Percentiles rank a stretch among this genome's conserved stretches.
These are phyloP conservation scores for Pythium monospermum DNA, from an alignment of 352 stramenopile species.

Conservation along the genomic window DNA sequence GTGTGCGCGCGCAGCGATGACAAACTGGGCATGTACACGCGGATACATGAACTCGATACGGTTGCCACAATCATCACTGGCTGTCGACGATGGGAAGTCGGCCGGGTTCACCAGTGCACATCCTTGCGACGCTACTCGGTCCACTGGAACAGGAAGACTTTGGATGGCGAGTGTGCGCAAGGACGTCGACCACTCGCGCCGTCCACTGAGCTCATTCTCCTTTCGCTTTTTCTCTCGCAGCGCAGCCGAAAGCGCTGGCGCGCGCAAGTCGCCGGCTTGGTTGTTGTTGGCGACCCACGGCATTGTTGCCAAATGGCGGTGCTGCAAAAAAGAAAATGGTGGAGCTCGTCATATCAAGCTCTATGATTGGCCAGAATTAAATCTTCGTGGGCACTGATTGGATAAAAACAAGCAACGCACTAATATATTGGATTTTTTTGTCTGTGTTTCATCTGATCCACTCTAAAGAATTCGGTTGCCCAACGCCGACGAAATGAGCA, in stretches of 20 bases:
- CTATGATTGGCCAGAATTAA: background rate
- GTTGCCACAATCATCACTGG: background rate
- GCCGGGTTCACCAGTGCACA: constrained; percentile 58
- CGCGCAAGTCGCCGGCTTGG: constrained; percentile 69
- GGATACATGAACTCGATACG: constrained; percentile 47
- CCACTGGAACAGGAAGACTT: constrained; percentile 18
- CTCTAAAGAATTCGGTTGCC: constrained; percentile 89
- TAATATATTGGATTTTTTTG: no score
- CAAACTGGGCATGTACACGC: constrained; percentile 70
- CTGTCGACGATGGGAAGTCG: constrained; percentile 37
- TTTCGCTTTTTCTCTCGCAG: constrained; percentile 50
- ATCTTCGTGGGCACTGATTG: background rate
- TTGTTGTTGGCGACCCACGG: constrained; percentile 86
- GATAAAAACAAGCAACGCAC: background rate
- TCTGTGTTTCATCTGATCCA: background rate
- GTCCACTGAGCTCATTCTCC: constrained; percentile 10
- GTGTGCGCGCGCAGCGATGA: constrained; percentile 45
- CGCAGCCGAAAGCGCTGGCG: constrained; percentile 56
- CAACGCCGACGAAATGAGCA: constrained; percentile 91
- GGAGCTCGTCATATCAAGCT: background rate
- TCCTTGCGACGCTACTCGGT: constrained; percentile 27
- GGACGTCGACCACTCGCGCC: constrained; percentile 26
- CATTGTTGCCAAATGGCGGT: constrained; percentile 29
- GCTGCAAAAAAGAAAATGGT: background rate
- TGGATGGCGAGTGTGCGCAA: constrained; percentile 46